A percentile compares a stretch with the other conserved stretches of the same genome.
phyloP scores from a whole-genome alignment of 441 rosid genomes.

The Kokia cookei region DNA sequence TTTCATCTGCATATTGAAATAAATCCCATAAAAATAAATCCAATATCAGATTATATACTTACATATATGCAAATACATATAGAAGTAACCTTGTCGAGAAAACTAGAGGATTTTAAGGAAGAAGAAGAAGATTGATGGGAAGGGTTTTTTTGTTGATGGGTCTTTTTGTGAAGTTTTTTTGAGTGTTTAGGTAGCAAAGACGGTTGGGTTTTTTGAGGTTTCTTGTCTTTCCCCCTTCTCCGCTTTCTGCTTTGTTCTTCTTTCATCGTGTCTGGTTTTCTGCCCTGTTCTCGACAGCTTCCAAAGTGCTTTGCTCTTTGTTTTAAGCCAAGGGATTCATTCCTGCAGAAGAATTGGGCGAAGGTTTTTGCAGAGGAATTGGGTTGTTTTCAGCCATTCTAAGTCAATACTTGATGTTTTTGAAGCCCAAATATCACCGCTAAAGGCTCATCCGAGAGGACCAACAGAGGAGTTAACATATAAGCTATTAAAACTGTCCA shows the following conservation, averaged over 20 bases:
- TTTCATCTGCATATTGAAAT: slow-evolving; percentile 49
- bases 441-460: background rate
- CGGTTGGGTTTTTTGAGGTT: slow-evolving; percentile 15
- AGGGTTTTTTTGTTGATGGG: slow-evolving; percentile 5
- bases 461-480: too few species aligned
- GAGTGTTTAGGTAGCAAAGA: background rate
- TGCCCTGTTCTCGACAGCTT: background rate
- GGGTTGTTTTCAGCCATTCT: background rate
- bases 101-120: slow-evolving; percentile 26
- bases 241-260: slow-evolving; percentile 35
- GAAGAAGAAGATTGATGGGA: slow-evolving; percentile 15
- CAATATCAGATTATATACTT: background rate
- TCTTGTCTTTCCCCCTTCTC: slow-evolving; percentile 34
- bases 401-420: background rate
- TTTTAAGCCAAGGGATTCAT: background rate
- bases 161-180: background rate
- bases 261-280: slow-evolving; percentile 24
- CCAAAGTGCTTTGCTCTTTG: slow-evolving; percentile 1
- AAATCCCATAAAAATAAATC: slow-evolving; percentile 3
- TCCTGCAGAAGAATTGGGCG: background rate
- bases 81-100: slow-evolving; percentile 57
- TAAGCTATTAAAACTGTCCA: too few species aligned
- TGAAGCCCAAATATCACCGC: background rate
- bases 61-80: background rate
- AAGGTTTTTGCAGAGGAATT: background rate